These are phyloP conservation scores for Paratinospora sagittata DNA, from an alignment of 164 flowering plant species.

Conservation along the genomic window DNA sequence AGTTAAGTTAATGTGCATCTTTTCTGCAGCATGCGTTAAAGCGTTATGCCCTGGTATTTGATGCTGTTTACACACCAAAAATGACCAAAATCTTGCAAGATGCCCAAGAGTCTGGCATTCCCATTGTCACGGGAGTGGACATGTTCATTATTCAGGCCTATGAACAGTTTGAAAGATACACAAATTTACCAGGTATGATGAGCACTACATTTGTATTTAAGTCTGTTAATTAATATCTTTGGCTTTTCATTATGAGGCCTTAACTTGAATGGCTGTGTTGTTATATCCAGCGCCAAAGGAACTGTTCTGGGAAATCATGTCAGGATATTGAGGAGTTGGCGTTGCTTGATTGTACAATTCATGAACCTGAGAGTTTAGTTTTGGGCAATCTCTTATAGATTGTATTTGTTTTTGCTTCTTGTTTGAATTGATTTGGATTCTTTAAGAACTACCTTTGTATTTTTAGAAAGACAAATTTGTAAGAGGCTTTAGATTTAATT, in stretches of 20 bases:
- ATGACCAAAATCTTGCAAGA: slow-evolving; percentile 76
- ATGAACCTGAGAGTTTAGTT: not conserved
- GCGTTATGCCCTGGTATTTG: slow-evolving; percentile 68
- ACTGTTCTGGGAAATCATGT: slow-evolving; percentile 36
- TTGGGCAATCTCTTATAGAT: no score
- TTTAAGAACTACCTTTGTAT: no score
- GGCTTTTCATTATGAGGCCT: not conserved
- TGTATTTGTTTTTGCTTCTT: no score
- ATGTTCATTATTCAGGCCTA: slow-evolving; percentile 94
- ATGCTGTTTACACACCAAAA: slow-evolving; percentile 96
- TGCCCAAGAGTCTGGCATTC: slow-evolving; percentile 76
- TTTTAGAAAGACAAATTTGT: no score
- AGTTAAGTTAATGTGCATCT: not conserved
- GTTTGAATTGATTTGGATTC: no score
- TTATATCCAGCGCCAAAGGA: slow-evolving; percentile 51
- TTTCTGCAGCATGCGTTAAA: slow-evolving; percentile 58
- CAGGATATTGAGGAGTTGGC: slow-evolving; percentile 11
- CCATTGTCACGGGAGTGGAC: slow-evolving; percentile 62
- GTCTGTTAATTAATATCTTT: not conserved
- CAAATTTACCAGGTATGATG: slow-evolving; percentile 80
- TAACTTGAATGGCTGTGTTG: not conserved
- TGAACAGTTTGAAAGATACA: slow-evolving; percentile 76
- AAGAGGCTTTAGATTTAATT: no score
- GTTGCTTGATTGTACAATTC: not conserved
- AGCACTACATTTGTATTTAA: not conserved